phyloP scores from a whole-genome alignment of 306 rosid genomes.

The Trifolium dubium region DNA sequence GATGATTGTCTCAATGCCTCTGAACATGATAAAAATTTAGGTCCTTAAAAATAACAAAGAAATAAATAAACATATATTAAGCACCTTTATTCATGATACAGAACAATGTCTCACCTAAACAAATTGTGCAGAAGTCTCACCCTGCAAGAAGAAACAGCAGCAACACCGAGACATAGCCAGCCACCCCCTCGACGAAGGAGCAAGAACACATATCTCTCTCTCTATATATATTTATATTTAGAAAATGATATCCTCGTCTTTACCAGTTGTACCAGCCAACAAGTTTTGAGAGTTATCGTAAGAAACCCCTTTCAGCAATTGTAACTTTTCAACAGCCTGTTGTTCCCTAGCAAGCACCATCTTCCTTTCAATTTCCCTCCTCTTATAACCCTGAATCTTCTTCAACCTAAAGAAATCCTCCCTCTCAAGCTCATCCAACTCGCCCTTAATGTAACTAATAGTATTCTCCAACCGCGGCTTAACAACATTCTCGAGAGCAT shows the following conservation, averaged over 20 bases:
- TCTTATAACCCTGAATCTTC: constrained; percentile 92
- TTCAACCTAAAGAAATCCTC: constrained; percentile 96
- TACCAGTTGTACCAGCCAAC: constrained; percentile 58
- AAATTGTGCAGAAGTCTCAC: constrained; percentile 32
- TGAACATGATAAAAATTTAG: constrained; percentile 34
- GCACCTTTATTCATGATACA: constrained; percentile 49
- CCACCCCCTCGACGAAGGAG: constrained; percentile 30
- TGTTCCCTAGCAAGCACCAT: constrained; percentile 63
- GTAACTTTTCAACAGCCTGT: constrained; percentile 58
- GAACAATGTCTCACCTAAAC: constrained; percentile 41
- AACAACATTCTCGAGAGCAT: constrained; percentile 88
- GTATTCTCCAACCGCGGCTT: constrained; percentile 92
- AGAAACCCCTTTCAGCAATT: constrained; percentile 66
- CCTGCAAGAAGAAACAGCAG: constrained; percentile 13
- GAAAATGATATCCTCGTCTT: constrained; percentile 85
- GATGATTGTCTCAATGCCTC: constrained; percentile 41
- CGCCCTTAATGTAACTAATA: constrained; percentile 81
- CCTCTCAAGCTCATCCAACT: constrained; percentile 94
- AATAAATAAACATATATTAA: constrained; percentile 42
- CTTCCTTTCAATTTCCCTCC: constrained; percentile 80
- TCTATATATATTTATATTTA: constrained; percentile 38
- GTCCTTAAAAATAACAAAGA: constrained; percentile 39
- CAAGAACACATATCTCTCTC: constrained; percentile 33
- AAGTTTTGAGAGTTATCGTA: constrained; percentile 59
- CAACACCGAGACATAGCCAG: constrained; percentile 32